A percentile compares a stretch with the other conserved stretches of the same genome.
phyloP scores from a whole-genome alignment of 768 basidiomycete species.

The Tremella fuciformis region DNA sequence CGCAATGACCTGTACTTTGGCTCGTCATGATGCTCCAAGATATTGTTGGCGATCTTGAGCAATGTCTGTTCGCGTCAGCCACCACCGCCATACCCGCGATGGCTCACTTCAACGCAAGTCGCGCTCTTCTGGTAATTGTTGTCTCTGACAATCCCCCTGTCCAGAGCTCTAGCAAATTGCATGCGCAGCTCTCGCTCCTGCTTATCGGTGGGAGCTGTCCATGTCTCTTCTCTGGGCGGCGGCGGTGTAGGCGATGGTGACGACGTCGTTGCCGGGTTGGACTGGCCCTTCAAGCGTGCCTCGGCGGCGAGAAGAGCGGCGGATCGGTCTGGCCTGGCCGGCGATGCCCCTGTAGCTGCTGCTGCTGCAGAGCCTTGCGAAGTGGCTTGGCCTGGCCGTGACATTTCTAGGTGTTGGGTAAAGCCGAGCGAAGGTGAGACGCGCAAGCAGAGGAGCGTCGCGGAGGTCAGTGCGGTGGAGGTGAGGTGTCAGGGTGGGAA shows the following conservation, averaged over 20 bases:
- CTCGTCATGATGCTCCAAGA: slow-evolving; percentile 27
- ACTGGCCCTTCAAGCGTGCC: slow-evolving; percentile 4
- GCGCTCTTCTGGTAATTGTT: slow-evolving; percentile 38
- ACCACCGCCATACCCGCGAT: neutral
- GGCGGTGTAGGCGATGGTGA: neutral
- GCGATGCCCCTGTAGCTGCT: too few species aligned
- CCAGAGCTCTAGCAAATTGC: slow-evolving; percentile 37
- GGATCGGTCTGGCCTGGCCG: neutral
- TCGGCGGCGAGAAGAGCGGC: slow-evolving; percentile 9
- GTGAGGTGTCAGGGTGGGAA: too few species aligned
- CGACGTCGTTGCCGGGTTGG: neutral
- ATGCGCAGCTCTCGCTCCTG: slow-evolving; percentile 30
- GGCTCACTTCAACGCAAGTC: slow-evolving; percentile 41
- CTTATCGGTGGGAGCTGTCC: slow-evolving; percentile 26
- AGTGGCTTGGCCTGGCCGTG: too few species aligned
- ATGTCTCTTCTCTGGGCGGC: slow-evolving; percentile 2
- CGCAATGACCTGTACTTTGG: slow-evolving; percentile 38
- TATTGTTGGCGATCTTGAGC: slow-evolving; percentile 41
- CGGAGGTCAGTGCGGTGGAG: too few species aligned
- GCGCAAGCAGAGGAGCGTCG: too few species aligned
- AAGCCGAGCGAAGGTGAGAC: too few species aligned
- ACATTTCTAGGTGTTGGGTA: too few species aligned
- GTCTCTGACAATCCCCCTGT: slow-evolving; percentile 45
- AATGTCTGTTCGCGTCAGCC: slow-evolving; percentile 33
- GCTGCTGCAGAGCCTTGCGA: too few species aligned